These are phyloP conservation scores for Herpetomonas tarakana DNA, from an alignment of 208 protist genomes.

Conservation along the genomic window DNA sequence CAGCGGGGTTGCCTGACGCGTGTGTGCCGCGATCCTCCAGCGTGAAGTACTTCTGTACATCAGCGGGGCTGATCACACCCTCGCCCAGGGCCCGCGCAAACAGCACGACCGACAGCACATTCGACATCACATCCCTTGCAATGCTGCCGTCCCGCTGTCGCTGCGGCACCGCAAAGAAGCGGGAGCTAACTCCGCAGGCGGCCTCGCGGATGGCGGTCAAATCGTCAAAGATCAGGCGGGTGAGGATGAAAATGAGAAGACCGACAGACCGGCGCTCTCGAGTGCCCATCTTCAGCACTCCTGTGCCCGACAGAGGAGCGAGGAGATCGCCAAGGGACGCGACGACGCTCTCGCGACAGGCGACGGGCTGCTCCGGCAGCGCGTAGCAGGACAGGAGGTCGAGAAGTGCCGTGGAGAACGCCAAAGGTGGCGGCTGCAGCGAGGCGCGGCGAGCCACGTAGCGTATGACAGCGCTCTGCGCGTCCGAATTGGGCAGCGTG, in stretches of 20 bases:
- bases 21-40: no score
- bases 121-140: conserved; percentile 22
- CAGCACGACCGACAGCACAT: conserved; percentile 44
- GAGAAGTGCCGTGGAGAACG: conserved; percentile 18
- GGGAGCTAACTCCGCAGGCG: conserved; percentile 28
- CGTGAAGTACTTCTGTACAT: not conserved
- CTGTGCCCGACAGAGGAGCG: not conserved
- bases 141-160: conserved; percentile 11
- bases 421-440: not conserved
- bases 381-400: conserved; percentile 43
- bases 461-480: conserved; percentile 40
- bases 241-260: conserved; percentile 44
- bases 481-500: conserved; percentile 33
- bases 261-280: conserved; percentile 3
- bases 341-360: conserved; percentile 54
- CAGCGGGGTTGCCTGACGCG: no score
- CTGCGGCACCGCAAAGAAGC: conserved; percentile 8
- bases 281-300: not conserved
- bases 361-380: conserved; percentile 41
- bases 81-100: conserved; percentile 19
- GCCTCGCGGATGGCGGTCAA: conserved; percentile 51
- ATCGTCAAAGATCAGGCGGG: conserved; percentile 79
- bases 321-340: conserved; percentile 29
- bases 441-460: conserved; percentile 19
- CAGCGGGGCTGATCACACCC: conserved; percentile 1